Base-by-base conservation (phyloP, 129 eudicot species). In the Flaveria brownii region DNA sequence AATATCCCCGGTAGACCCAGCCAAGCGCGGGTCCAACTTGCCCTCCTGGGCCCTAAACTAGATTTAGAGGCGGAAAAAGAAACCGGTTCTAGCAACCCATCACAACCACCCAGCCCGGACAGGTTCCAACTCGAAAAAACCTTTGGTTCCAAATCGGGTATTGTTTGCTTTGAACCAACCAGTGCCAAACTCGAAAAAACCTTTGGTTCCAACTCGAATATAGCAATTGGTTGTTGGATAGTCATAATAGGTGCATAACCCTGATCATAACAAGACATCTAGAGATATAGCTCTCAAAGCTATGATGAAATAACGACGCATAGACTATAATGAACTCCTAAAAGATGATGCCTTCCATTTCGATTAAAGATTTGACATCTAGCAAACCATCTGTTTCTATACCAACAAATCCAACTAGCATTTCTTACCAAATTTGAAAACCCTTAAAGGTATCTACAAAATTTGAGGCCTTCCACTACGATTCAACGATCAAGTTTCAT, bases 361-460 rank as follows among this genome's bases (percentile, higher is more conserved):
- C 33, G 13, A 65, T 80, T 80, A 61, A 56, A 73, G 59, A 80
- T 56, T 25, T 73, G 12, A 80, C 41, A 51, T 63, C 77, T 69
- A 45, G 57, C 17, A 68, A 39, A 59, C 12, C 55, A 46, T 70
- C 71, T 22, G 59, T 36, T 47, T 28, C 76, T 42, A 16, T 56
- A 69, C 59, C 41, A n/a, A 70, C 79, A 54, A 26, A 80, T 63
- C 12, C 17, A 22, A 80, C 80, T 67, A 80, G 55, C 56, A 22
- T 74, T 80, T 74, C 71, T 70, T 59, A 78, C 77, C 66, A 70
- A 59, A 78, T 47, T 78, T 18, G 82, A 43, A 74, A 67, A 74
- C 62, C 75, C 75, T 57, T 68, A 30, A 45, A 46, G 71, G 75
- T 80, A 74, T 30, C 84, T 73, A 80, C 84, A 80, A 80, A 74